Base-by-base conservation (phyloP, 2,329 filamentous ascomycete genomes). In the Paecilomyces variotii region DNA sequence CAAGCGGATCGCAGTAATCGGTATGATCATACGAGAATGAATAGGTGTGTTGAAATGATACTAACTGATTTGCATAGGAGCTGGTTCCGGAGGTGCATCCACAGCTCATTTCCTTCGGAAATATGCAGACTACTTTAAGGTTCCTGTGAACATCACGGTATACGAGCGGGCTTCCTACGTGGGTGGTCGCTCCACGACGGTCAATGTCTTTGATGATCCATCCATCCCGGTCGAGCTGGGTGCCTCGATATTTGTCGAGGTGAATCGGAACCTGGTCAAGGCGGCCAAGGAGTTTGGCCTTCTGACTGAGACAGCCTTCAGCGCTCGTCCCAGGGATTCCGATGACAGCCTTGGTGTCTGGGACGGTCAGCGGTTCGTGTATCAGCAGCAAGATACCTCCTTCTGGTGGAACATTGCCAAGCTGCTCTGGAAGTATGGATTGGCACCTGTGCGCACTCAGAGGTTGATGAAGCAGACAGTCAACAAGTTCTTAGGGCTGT, bases 191-290 rank as follows among this genome's bases (percentile, higher is more conserved):
- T 89, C 89, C 6, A 89, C 92, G 30, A 97, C 92, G 0, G 88
- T 96, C 19, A 79, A 91, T 67, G 87, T 86, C 1, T 93, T 88
- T 70, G 82, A 84, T 62, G 81, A 93, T 65, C 79, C 86, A 1
- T 63, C 76, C 0, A 78, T 86, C 45, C 88, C 88, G 1, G 83
- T 96, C 35, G 94, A 99, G 72, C 80, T 97, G 0, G 94, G 94
- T 14, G 94, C 89, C 10, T 93, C 88, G 61, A 96, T 97, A 66
- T 99, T 97, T 70, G 90, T 97, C 52, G 73, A 87, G 54, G 83
- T 88, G 51, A 99, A 97, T 69, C 79, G 85, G 45, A 96, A 96
- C 67, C 82, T 99, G 45, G 84, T 87, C 66, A 86, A 89, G 57
- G 88, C 91, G 0, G 86, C 84, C 6, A 75, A 82, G 32, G 80